Conservation (phyloP, 1,284 basidiomycete genomes). For the Neolentinus lepideus region DNA sequence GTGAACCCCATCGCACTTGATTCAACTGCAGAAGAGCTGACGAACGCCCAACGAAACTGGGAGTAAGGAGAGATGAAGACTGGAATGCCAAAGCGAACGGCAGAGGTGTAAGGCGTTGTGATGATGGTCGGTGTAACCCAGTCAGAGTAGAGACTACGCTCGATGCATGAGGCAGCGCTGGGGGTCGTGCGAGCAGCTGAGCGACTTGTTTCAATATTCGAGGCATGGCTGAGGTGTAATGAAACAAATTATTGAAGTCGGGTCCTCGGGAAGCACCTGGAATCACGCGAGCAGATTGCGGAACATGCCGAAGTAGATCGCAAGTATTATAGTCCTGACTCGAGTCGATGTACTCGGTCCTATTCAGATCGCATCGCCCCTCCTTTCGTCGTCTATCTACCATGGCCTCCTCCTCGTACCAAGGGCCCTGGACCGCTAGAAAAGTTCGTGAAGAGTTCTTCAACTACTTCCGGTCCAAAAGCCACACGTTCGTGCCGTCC, state of each 20-base stretch:
- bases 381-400: slow-evolving; percentile 1
- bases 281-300: background rate
- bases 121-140: background rate
- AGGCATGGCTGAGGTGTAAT: slow-evolving; percentile 17
- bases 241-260: background rate
- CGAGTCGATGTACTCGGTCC: background rate
- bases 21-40: slow-evolving; percentile 15
- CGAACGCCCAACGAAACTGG: background rate
- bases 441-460: slow-evolving; percentile 73
- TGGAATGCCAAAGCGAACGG: background rate
- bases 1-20: slow-evolving; percentile 41
- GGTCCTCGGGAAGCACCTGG: no score
- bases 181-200: slow-evolving; percentile 18
- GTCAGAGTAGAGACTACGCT: background rate
- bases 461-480: slow-evolving; percentile 72
- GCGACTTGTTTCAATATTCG: slow-evolving; percentile 22
- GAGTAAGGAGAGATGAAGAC: background rate
- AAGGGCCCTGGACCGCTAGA: slow-evolving; percentile 57
- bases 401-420: slow-evolving; percentile 16
- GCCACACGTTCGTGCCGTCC: slow-evolving; percentile 91
- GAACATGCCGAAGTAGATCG: background rate
- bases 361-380: background rate
- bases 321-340: background rate
- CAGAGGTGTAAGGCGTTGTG: background rate
- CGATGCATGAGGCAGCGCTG: slow-evolving; percentile 2